These are phyloP conservation scores for Plasmodium reichenowi DNA, from an alignment of 169 alveolate genomes.

Conservation along the genomic window DNA sequence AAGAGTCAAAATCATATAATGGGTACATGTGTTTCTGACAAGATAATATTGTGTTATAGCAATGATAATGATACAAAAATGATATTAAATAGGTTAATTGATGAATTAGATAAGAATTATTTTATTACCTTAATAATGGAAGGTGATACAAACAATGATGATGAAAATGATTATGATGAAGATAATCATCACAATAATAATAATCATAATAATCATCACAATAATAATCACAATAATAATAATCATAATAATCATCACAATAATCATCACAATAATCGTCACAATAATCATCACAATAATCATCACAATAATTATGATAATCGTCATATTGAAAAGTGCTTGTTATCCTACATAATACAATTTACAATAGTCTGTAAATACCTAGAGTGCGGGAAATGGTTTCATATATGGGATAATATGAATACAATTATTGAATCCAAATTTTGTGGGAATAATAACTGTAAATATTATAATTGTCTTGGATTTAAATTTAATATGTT, in stretches of 20 bases:
- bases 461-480: slow-evolving; percentile 63
- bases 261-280: no score
- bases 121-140: slow-evolving; percentile 24
- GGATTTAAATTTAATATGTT: slow-evolving; percentile 55
- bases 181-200: no score
- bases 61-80: slow-evolving; percentile 40
- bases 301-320: not conserved
- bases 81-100: slow-evolving; percentile 2
- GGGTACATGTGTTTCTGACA: slow-evolving; percentile 62
- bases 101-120: slow-evolving; percentile 27
- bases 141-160: not conserved
- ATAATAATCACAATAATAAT: not conserved
- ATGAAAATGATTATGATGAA: not conserved
- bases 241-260: no score
- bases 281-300: no score
- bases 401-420: slow-evolving; percentile 70
- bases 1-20: slow-evolving; percentile 50
- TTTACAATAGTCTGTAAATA: slow-evolving; percentile 64
- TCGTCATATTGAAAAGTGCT: slow-evolving; percentile 18
- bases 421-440: slow-evolving; percentile 56
- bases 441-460: slow-evolving; percentile 42
- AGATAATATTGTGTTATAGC: slow-evolving; percentile 37
- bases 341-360: slow-evolving; percentile 54
- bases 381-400: slow-evolving; percentile 63
- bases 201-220: not conserved